Base-by-base conservation (phyloP, 176 grass and related monocot species). In the Luzula sylvatica region DNA sequence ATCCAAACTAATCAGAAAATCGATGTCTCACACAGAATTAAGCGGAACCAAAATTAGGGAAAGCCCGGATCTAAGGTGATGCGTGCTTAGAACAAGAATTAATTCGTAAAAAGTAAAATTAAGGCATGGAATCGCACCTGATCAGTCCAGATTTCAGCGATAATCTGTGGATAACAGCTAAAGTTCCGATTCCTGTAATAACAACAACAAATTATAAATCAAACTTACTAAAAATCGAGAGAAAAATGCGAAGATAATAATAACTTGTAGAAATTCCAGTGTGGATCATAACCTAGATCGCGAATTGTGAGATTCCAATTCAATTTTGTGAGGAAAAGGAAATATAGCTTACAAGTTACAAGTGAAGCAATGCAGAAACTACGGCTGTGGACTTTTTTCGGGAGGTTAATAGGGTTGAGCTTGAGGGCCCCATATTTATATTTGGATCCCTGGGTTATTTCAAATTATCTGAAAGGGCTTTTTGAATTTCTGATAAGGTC, bases 321-420 rank as follows among this genome's bases (percentile, higher is more conserved):
- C 43, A n/a, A 46, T 46, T 12, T 46, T 8, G 43, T 46, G 14
- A 17, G 15, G 15, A n/a, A 17, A 46, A 17, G 43, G 9, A 2
- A 46, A 17, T 1, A 17, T 46, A 46, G 43, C 43, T 46, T 46
- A 15, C n/a, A n/a, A n/a, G n/a, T n/a, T n/a, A n/a, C n/a, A n/a
- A n/a, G n/a, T n/a, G 43, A 46, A 46, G 11, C 1, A 17, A 14
- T 17, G 11, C 15, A 14, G 15, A 17, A 46, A 13, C 15, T 13
- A 46, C 43, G 43, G 43, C 43, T 46, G 43, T 46, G 43, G 43
- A 46, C 43, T 46, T 46, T 46, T 46, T 35, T 35, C 30, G 43
- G 15, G 12, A 12, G 43, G 15, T 46, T 46, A 13, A 46, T 14
- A 46, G 43, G 43, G 15, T 46, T 46, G 11, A 14, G 42, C 29